These are phyloP conservation scores for Chenopodium formosanum DNA, from an alignment of 148 eudicot genomes.

Conservation along the genomic window DNA sequence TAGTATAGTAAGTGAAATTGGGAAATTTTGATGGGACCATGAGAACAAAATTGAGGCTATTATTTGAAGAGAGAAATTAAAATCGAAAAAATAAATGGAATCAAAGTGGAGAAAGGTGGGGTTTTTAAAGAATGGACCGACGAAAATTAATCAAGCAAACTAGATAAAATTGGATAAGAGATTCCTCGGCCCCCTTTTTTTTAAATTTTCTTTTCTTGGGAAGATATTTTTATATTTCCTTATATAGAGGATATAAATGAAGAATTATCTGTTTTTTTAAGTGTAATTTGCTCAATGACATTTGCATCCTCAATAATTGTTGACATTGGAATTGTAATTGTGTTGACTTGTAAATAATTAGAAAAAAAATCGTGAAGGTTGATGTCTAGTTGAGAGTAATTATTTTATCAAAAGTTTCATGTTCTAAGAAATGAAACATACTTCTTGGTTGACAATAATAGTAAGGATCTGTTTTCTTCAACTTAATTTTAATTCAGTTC, in stretches of 20 bases:
- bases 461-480: too few species aligned
- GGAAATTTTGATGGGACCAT: slow-evolving; percentile 14
- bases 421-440: too few species aligned
- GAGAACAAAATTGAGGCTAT: neutral
- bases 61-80: neutral
- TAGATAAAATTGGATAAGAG: slow-evolving; percentile 38
- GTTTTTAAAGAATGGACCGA: slow-evolving; percentile 9
- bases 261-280: neutral
- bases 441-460: too few species aligned
- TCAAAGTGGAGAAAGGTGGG: neutral
- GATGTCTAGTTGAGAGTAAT: too few species aligned
- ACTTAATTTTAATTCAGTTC: too few species aligned
- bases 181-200: slow-evolving; percentile 8
- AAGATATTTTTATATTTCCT: neutral
- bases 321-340: neutral
- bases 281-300: neutral
- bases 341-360: too few species aligned
- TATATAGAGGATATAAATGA: neutral
- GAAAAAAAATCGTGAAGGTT: too few species aligned
- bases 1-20: neutral
- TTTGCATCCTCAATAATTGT: neutral
- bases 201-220: neutral
- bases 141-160: slow-evolving; percentile 19
- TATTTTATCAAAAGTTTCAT: too few species aligned
- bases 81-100: neutral